Conservation (phyloP, 2,329 filamentous ascomycete genomes). For the Alternaria arborescens region DNA sequence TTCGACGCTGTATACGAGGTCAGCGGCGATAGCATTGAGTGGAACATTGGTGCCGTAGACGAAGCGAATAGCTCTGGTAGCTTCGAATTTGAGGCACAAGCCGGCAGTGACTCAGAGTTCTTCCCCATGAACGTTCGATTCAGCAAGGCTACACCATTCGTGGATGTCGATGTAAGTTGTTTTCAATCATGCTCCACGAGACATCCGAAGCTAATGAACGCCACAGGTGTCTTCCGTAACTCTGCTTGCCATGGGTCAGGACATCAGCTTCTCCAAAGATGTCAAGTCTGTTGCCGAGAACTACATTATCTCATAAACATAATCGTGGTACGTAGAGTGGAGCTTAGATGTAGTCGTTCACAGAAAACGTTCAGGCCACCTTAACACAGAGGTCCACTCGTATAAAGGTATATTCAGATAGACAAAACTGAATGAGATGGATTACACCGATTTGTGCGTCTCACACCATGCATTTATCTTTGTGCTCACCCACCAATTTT, state of each 20-base stretch:
- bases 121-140: conserved; percentile 97
- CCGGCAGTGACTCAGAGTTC: conserved; percentile 89
- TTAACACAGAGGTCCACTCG: too few relatives aligned
- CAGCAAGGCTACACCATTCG: conserved; percentile 82
- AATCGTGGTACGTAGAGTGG: neutral
- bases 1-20: conserved; percentile 96
- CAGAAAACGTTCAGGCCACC: neutral
- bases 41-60: conserved; percentile 88
- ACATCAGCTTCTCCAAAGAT: conserved; percentile 84
- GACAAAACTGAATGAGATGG: neutral
- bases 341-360: neutral
- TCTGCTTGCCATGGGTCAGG: conserved; percentile 77
- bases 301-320: conserved; percentile 74
- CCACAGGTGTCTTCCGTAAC: conserved; percentile 72
- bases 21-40: conserved; percentile 89
- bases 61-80: conserved; percentile 82
- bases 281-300: conserved; percentile 78
- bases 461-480: neutral
- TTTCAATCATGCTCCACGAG: neutral
- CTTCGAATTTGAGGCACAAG: conserved; percentile 94
- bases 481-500: neutral
- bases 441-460: neutral
- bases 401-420: neutral
- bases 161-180: conserved; percentile 88
- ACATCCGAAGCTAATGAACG: conserved; percentile 32